Percentiles rank a stretch among this genome's conserved stretches.
Conservation (phyloP, 345 rosid genomes). For the Hibiscus syriacus region DNA sequence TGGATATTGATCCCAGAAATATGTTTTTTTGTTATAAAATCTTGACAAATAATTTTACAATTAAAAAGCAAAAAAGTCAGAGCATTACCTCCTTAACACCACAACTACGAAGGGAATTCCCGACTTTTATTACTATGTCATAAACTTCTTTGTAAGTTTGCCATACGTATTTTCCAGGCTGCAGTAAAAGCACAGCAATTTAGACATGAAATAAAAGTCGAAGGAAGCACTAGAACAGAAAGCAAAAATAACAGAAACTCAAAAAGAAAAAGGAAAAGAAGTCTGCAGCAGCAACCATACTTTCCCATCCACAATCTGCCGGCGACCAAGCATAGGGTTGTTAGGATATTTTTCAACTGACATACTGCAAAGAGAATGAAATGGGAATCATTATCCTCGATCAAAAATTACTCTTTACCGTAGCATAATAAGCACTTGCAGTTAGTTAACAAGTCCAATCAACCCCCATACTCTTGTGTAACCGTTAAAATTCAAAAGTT, state of each 20-base stretch:
- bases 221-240: background rate
- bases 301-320: slow-evolving; percentile 71
- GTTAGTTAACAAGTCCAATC: slow-evolving; percentile 3
- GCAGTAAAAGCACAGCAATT: slow-evolving; percentile 10
- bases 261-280: too few species aligned
- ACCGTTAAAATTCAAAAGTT: background rate
- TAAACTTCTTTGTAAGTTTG: slow-evolving; percentile 73
- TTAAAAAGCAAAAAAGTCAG: background rate
- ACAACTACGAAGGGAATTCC: slow-evolving; percentile 72
- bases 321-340: slow-evolving; percentile 78
- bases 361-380: slow-evolving; percentile 33
- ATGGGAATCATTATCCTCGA: background rate
- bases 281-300: slow-evolving; percentile 26
- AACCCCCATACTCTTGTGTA: background rate
- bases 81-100: slow-evolving; percentile 66
- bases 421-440: background rate
- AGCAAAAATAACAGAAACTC: background rate
- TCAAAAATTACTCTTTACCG: background rate
- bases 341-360: slow-evolving; percentile 72
- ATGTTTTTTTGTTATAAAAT: background rate
- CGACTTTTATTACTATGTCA: slow-evolving; percentile 71
- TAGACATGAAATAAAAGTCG: background rate
- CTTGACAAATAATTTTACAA: background rate
- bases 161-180: slow-evolving; percentile 92
- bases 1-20: background rate